Conservation (phyloP, 2,329 filamentous ascomycete species). For the Neopestalotiopsis clavispora region DNA sequence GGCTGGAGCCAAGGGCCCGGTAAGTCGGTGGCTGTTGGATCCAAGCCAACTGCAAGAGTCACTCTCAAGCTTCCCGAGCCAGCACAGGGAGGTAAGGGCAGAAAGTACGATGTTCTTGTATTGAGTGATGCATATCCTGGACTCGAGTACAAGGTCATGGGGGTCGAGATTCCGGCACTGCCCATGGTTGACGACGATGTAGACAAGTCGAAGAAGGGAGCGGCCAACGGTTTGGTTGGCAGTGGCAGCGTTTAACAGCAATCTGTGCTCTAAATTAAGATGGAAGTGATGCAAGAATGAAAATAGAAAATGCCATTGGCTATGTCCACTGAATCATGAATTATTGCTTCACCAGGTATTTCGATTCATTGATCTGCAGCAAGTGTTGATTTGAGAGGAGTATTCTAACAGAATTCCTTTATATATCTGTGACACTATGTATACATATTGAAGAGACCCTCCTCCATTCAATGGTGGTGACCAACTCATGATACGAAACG, state of each 20-base stretch:
- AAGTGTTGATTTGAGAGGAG: too few relatives aligned
- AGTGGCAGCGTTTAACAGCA: background rate
- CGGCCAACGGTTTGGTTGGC: background rate
- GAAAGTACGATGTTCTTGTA: slow-evolving; percentile 74
- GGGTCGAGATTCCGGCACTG: slow-evolving; percentile 56
- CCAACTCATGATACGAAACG: too few relatives aligned
- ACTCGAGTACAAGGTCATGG: slow-evolving; percentile 60
- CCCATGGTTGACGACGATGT: slow-evolving; percentile 55
- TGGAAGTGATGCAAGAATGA: background rate
- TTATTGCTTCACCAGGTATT: too few relatives aligned
- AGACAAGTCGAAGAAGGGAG: slow-evolving; percentile 45
- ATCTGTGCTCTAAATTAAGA: too few relatives aligned
- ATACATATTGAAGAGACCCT: too few relatives aligned
- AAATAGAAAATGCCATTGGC: too few relatives aligned
- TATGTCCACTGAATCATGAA: too few relatives aligned
- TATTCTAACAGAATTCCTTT: too few relatives aligned
- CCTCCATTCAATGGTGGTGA: too few relatives aligned
- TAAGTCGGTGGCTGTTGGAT: slow-evolving; percentile 42
- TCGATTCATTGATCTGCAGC: too few relatives aligned
- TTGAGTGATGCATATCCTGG: slow-evolving; percentile 89
- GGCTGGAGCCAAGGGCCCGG: slow-evolving; percentile 62
- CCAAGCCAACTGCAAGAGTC: slow-evolving; percentile 57
- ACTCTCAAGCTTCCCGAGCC: slow-evolving; percentile 64
- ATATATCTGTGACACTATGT: too few relatives aligned
- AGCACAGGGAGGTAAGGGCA: slow-evolving; percentile 46